These are phyloP conservation scores for Chrysophaeum taylorii DNA, from an alignment of 352 stramenopile species.

Conservation along the genomic window DNA sequence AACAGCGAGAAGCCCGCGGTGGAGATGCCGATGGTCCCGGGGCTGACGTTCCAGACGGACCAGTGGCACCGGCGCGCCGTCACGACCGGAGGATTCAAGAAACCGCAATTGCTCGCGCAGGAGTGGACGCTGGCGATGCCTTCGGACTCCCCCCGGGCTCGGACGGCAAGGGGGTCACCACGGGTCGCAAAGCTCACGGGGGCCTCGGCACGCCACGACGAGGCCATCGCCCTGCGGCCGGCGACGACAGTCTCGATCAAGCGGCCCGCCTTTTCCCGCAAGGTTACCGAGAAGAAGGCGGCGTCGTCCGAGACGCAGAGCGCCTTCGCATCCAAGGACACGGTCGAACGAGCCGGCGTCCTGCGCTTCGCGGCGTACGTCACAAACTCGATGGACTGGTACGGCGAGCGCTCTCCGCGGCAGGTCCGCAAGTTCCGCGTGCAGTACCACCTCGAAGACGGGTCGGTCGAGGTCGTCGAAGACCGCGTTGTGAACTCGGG, in stretches of 20 bases:
- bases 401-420: not conserved
- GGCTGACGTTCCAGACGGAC: not conserved
- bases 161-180: not conserved
- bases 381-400: not conserved
- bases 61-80: not conserved
- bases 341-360: not conserved
- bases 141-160: not conserved
- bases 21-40: not conserved
- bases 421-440: constrained; percentile 5
- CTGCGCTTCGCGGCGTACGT: constrained; percentile 6
- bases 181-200: not conserved
- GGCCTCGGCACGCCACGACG: not conserved
- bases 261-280: too few relatives aligned
- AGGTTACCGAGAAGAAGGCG: not conserved
- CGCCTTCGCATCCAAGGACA: not conserved
- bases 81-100: not conserved
- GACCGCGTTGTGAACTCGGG: not conserved
- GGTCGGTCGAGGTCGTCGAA: not conserved
- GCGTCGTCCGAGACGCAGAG: not conserved
- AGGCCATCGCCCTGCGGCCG: not conserved
- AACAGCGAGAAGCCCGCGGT: too few relatives aligned
- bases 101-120: not conserved
- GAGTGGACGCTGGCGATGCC: not conserved
- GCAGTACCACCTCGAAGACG: not conserved
- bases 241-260: too few relatives aligned